These are phyloP conservation scores for Hsuehochloa calcarea DNA, from an alignment of 176 grass and related monocot genomes.

Conservation along the genomic window DNA sequence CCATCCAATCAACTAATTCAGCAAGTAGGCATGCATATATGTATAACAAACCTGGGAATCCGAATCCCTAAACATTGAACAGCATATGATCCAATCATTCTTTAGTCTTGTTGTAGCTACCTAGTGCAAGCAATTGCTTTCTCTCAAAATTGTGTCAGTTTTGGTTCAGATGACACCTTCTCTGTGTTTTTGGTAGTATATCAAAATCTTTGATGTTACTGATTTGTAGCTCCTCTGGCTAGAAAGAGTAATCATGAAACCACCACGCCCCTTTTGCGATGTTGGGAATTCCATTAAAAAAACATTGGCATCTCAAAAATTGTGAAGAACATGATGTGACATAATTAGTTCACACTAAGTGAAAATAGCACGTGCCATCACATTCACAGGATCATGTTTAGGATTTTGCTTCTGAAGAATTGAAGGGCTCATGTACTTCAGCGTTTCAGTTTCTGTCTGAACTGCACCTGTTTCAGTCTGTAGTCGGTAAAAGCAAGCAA, in stretches of 20 bases:
- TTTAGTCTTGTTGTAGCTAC: not conserved
- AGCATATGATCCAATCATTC: not conserved
- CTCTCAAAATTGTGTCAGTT: not conserved
- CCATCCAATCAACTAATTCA: not conserved
- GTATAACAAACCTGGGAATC: not conserved
- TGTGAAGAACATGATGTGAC: not conserved
- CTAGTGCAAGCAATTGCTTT: not conserved
- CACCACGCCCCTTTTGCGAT: not conserved
- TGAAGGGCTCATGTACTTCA: not conserved
- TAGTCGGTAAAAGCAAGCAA: not conserved
- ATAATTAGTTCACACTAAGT: not conserved
- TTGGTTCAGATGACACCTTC: not conserved
- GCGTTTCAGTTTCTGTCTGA: not conserved
- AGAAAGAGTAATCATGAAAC: not conserved
- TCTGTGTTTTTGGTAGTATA: not conserved
- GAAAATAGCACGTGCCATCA: not conserved
- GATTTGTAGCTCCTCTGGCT: not conserved
- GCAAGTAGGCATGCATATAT: not conserved
- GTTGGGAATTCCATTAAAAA: not conserved
- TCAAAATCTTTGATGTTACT: not conserved
- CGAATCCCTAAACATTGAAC: not conserved
- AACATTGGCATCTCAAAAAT: not conserved
- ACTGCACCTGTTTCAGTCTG: not conserved
- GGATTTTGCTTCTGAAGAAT: conserved; percentile 6
- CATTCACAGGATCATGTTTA: not conserved